Percentiles rank a stretch among this genome's conserved stretches.
Conservation (phyloP, 2,329 filamentous ascomycete genomes). For the Colletotrichum neosansevieriae region DNA sequence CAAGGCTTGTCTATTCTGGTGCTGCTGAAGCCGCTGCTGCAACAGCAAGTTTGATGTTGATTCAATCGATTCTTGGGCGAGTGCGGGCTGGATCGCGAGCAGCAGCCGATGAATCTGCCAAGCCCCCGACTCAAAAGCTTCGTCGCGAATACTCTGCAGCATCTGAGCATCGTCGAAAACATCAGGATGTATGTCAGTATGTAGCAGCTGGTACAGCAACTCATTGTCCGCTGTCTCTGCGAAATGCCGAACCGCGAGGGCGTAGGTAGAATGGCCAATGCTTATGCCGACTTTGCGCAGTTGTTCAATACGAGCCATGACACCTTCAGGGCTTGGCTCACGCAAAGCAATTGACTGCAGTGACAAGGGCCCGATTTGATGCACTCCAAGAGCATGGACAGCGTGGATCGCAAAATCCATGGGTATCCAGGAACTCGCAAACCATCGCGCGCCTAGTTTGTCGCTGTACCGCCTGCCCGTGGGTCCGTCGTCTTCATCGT, state of each 20-base stretch:
- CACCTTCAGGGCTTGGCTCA: slow-evolving; percentile 65
- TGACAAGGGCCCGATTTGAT: slow-evolving; percentile 79
- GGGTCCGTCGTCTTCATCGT: slow-evolving; percentile 55
- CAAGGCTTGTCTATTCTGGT: slow-evolving; percentile 45
- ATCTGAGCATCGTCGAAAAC: slow-evolving; percentile 63
- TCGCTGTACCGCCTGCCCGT: slow-evolving; percentile 70
- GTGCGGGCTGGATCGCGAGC: slow-evolving; percentile 56
- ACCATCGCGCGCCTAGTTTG: slow-evolving; percentile 80
- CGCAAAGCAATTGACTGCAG: slow-evolving; percentile 82
- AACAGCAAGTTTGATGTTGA: slow-evolving; percentile 51
- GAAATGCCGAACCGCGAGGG: slow-evolving; percentile 73
- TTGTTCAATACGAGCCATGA: slow-evolving; percentile 70
- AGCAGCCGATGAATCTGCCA: slow-evolving; percentile 58
- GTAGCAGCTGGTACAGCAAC: slow-evolving; percentile 59
- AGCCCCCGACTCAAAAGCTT: slow-evolving; percentile 52
- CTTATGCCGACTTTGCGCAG: slow-evolving; percentile 73
- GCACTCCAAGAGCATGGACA: slow-evolving; percentile 77
- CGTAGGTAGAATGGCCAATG: slow-evolving; percentile 73
- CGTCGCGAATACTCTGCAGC: slow-evolving; percentile 54
- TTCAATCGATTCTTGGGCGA: slow-evolving; percentile 47
- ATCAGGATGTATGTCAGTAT: slow-evolving; percentile 66
- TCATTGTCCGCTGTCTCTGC: slow-evolving; percentile 67
- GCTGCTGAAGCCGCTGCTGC: slow-evolving; percentile 45
- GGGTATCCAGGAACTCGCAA: slow-evolving; percentile 78
- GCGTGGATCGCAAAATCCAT: slow-evolving; percentile 79